Evolutionary conservation across 1,284 basidiomycete genomes (phyloP), one percentile per base, ranked within the genome.

Genomic region (Rhodofomes roseus): DNA sequence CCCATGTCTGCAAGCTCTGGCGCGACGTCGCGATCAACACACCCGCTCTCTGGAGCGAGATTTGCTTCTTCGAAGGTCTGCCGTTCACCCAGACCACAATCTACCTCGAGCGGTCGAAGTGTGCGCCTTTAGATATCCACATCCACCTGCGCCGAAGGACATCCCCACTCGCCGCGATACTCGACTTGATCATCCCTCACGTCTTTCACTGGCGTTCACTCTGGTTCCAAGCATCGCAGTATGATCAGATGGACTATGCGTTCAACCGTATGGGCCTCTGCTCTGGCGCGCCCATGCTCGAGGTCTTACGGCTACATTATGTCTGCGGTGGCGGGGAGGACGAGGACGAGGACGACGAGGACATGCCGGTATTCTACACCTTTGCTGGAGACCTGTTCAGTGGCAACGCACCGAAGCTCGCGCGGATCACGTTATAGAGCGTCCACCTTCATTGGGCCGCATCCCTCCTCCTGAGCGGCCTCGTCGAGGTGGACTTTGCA

Each of bases 221-320:
- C 31, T 4, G 11, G 5, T 5, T 34, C 31, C 4, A 5, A 11
- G 31, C 31, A 4, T 34, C 11, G 4, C 5, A 34, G 5, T 34
- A 34, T 11, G 4, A 4, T 34, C 11, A 5, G 5, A 34, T 34
- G 5, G 5, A 34, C 11, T 11, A 4, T 11, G 11, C 31, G 31
- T 11, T 12, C 51, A 60, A 75, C 16, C 73, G 74, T 60, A 73
- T 85, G 11, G 75, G 76, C 55, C 71, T 68, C 9, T 82, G 81
- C 57, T 77, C 77, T 0, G 74, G 78, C 25, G 83, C 81, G 9
- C 80, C 81, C n/a, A 70, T 75, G 48, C 78, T 87, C 40, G 79
- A 85, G 68, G 82, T 80, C 1, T 74, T 86, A 22, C 81, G 85
- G 68, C 74, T 87, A 85, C 62, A 76, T 83, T 62, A 84, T 77